phyloP scores from a whole-genome alignment of 2,329 filamentous ascomycete species.

The Grosmannia serpens region DNA sequence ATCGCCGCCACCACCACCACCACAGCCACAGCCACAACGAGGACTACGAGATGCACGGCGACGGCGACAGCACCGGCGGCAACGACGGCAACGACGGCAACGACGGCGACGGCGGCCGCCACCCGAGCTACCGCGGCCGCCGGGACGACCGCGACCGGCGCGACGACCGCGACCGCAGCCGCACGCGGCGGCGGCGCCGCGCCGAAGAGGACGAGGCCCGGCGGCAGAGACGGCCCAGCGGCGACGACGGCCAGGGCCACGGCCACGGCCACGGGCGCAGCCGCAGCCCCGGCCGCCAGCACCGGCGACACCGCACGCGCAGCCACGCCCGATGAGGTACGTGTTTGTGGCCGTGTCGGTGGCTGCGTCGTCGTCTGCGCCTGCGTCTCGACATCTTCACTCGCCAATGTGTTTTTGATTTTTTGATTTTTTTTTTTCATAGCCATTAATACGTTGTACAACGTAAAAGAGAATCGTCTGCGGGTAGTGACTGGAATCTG shows the following conservation, averaged over 20 bases:
- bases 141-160: background rate
- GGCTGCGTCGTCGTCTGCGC: background rate
- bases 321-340: background rate
- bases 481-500: no score
- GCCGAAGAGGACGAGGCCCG: background rate
- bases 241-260: conserved; percentile 23
- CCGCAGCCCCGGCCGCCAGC: background rate
- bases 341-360: background rate
- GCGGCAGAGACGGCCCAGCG: conserved; percentile 10
- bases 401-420: background rate
- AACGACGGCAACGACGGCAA: background rate
- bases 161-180: conserved; percentile 10
- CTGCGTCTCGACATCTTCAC: no score
- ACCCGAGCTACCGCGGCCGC: conserved; percentile 3
- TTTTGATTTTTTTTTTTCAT: background rate
- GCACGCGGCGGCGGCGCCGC: conserved; percentile 5
- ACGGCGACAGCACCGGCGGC: background rate
- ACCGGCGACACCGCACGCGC: background rate
- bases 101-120: background rate
- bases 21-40: no score
- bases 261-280: conserved; percentile 6
- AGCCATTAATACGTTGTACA: background rate
- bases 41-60: no score
- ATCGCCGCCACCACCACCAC: background rate
- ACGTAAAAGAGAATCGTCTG: no score